Conservation (phyloP, 768 basidiomycete species). For the Lactarius psammicola region DNA sequence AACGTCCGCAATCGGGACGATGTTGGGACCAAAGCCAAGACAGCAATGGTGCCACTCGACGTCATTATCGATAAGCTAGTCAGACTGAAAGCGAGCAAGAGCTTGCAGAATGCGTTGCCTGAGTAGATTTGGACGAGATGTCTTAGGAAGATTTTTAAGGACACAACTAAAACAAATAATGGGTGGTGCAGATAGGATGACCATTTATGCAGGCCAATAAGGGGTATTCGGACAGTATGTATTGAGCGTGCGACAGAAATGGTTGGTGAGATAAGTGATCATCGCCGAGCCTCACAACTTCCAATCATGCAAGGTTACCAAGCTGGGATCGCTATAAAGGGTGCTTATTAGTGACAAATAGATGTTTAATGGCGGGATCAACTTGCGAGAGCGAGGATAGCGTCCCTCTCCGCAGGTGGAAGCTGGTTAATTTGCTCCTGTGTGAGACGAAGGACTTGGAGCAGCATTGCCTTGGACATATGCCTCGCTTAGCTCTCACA, state of each 20-base stretch:
- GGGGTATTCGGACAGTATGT: neutral
- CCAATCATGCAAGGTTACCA: constrained; percentile 22
- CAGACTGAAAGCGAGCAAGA: constrained; percentile 60
- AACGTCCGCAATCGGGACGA: constrained; percentile 97
- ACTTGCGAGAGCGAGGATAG: constrained; percentile 46
- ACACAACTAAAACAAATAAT: neutral
- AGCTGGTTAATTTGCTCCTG: constrained; percentile 81
- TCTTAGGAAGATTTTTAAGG: neutral
- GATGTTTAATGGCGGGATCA: neutral
- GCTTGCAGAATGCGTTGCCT: constrained; percentile 53
- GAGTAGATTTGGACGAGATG: constrained; percentile 26
- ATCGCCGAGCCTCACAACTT: neutral
- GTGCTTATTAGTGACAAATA: neutral
- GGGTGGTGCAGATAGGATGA: neutral
- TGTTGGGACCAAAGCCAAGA: constrained; percentile 77
- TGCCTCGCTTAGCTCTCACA: neutral
- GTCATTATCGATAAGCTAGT: constrained; percentile 68
- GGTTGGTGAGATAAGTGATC: neutral
- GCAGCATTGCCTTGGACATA: constrained; percentile 64
- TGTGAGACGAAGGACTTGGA: constrained; percentile 81
- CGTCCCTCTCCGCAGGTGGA: constrained; percentile 72
- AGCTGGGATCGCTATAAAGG: constrained; percentile 23
- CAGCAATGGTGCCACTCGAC: constrained; percentile 71
- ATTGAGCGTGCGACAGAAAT: neutral
- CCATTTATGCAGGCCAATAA: neutral